phyloP scores from a whole-genome alignment of 225 moss, liverwort and hornwort genomes.

The Neckera pumila region DNA sequence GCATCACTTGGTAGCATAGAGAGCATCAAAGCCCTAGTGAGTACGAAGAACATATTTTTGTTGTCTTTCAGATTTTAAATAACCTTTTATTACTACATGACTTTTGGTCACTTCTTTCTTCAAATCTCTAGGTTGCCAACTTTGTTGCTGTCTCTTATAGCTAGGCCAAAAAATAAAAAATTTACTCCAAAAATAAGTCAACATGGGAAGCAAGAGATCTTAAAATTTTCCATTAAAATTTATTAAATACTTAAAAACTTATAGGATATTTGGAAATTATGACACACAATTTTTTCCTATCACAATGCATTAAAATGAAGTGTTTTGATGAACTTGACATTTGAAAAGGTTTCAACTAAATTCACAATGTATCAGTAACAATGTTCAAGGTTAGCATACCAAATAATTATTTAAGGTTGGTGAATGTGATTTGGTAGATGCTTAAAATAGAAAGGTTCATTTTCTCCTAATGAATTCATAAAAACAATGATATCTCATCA shows the following conservation, averaged over 20 bases:
- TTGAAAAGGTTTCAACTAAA: background rate
- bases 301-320: background rate
- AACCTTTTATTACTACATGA: background rate
- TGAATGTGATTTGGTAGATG: background rate
- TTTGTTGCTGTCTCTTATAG: background rate
- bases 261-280: background rate
- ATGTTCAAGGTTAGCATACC: background rate
- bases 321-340: background rate
- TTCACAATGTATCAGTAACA: fast-evolving
- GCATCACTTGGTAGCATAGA: fast-evolving
- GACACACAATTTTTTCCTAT: too few species aligned
- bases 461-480: background rate
- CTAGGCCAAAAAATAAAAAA: background rate
- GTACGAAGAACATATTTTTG: background rate
- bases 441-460: background rate
- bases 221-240: background rate
- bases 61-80: background rate
- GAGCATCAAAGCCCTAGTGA: fast-evolving
- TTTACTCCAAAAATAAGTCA: background rate
- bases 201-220: background rate
- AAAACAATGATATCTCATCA: too few species aligned
- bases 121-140: background rate
- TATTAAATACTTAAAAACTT: too few species aligned
- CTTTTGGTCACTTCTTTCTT: fast-evolving
- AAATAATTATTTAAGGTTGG: background rate